These are phyloP conservation scores for Heterobasidion irregulare DNA, from an alignment of 1,284 basidiomycete genomes.

Conservation along the genomic window DNA sequence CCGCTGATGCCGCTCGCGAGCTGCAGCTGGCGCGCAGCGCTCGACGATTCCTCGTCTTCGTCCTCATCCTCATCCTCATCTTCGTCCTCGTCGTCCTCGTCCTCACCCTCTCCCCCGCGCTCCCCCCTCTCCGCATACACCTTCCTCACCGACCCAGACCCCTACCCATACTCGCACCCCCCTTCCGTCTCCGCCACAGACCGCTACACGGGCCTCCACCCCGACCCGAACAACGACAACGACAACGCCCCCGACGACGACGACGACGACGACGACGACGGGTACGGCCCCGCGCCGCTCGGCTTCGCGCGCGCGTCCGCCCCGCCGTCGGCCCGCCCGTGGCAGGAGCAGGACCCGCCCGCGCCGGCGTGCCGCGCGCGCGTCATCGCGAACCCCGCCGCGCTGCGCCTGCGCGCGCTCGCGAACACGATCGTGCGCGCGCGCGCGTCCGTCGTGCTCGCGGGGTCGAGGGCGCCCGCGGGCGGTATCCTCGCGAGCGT, in stretches of 20 bases:
- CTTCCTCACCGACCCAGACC: not conserved
- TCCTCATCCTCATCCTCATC: not conserved
- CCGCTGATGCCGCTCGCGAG: too few species aligned
- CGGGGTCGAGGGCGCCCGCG: not conserved
- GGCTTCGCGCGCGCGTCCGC: not conserved
- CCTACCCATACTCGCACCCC: not conserved
- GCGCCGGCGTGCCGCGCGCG: not conserved
- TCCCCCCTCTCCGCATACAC: too few species aligned
- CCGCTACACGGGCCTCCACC: not conserved
- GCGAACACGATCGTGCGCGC: not conserved
- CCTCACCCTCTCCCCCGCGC: too few species aligned
- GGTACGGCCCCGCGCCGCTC: not conserved
- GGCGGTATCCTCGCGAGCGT: too few species aligned
- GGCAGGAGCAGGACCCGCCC: not conserved
- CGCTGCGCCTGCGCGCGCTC: constrained; percentile 1
- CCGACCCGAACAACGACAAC: too few species aligned
- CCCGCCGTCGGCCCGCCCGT: not conserved
- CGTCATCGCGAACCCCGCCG: constrained; percentile 1
- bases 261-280: too few species aligned
- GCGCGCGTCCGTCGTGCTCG: not conserved
- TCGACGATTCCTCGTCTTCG: not conserved
- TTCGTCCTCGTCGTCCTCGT: too few species aligned
- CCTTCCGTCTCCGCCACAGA: not conserved
- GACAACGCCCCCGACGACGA: too few species aligned
- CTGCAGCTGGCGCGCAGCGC: not conserved